phyloP scores from a whole-genome alignment of 2,329 filamentous ascomycete species.

The Sordariomycetes sp. region DNA sequence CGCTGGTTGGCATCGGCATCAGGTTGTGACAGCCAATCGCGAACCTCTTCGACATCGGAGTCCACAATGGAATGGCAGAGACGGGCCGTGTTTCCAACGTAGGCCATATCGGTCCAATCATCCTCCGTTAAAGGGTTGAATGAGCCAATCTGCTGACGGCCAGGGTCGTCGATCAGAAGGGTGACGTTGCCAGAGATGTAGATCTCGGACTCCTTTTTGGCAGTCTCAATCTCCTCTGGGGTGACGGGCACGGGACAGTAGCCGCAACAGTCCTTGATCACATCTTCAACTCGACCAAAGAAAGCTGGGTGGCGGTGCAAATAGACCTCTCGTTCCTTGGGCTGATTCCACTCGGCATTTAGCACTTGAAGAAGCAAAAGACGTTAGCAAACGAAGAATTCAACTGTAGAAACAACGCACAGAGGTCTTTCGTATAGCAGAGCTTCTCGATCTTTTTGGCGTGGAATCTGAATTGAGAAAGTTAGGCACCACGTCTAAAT shows the following conservation, averaged over 20 bases:
- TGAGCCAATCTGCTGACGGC: conserved; percentile 55
- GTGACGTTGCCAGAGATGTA: conserved; percentile 62
- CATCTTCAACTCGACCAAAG: conserved; percentile 62
- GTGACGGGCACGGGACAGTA: conserved; percentile 59
- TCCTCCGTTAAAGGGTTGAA: conserved; percentile 74
- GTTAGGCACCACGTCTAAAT: background rate
- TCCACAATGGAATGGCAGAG: conserved; percentile 76
- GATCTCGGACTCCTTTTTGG: conserved; percentile 58
- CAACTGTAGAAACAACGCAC: too few species aligned
- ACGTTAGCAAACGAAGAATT: too few species aligned
- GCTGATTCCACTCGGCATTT: conserved; percentile 78
- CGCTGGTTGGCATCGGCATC: conserved; percentile 57
- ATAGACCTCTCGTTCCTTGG: conserved; percentile 60
- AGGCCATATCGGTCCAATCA: conserved; percentile 88
- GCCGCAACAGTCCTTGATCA: conserved; percentile 72
- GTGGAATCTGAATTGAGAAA: conserved; percentile 23
- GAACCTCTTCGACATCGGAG: conserved; percentile 54
- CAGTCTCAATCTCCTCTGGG: conserved; percentile 56
- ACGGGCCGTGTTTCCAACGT: conserved; percentile 63
- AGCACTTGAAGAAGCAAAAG: conserved; percentile 28
- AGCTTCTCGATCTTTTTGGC: conserved; percentile 69
- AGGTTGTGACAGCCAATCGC: conserved; percentile 56
- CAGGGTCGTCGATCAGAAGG: conserved; percentile 72
- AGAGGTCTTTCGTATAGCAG: conserved; percentile 66
- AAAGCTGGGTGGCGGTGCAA: conserved; percentile 79